phyloP scores from a whole-genome alignment of 768 basidiomycete species.

The Strobilomyces echinocephalus region DNA sequence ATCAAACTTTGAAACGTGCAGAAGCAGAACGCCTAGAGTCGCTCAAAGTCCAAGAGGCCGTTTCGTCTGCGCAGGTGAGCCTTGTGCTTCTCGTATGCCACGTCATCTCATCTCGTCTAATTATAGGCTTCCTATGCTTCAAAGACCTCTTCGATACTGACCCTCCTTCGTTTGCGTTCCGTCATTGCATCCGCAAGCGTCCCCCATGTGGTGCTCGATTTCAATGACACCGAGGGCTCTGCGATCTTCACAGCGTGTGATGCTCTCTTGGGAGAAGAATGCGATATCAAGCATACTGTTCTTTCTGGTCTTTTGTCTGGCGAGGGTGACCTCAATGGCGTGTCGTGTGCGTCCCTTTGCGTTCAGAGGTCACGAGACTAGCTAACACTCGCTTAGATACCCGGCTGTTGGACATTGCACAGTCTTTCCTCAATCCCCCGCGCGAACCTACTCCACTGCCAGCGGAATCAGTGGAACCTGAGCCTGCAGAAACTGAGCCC shows the following conservation, averaged over 20 bases:
- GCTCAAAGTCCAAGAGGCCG: constrained; percentile 49
- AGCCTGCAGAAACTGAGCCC: constrained; percentile 29
- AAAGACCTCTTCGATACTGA: constrained; percentile 49
- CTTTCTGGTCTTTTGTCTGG: constrained; percentile 54
- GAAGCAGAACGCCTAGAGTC: constrained; percentile 56
- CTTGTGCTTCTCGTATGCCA: neutral
- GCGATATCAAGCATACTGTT: constrained; percentile 44
- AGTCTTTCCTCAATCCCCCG: constrained; percentile 49
- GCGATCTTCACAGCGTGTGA: constrained; percentile 52
- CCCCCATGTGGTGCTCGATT: constrained; percentile 37
- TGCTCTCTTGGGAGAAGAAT: constrained; percentile 53
- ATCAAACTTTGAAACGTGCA: constrained; percentile 48
- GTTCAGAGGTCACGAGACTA: constrained; percentile 3
- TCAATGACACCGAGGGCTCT: constrained; percentile 49
- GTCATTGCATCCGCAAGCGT: constrained; percentile 43
- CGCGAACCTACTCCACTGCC: constrained; percentile 32
- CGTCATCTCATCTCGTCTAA: neutral
- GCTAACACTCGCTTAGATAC: constrained; percentile 41
- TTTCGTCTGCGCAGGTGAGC: constrained; percentile 56
- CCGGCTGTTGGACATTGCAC: constrained; percentile 54
- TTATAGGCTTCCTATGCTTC: constrained; percentile 40
- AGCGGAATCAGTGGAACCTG: constrained; percentile 26
- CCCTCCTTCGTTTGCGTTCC: constrained; percentile 55
- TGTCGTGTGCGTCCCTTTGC: constrained; percentile 50
- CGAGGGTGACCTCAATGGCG: constrained; percentile 55